Conservation (phyloP, 768 basidiomycete genomes). For the Leccinum aurantiacum region DNA sequence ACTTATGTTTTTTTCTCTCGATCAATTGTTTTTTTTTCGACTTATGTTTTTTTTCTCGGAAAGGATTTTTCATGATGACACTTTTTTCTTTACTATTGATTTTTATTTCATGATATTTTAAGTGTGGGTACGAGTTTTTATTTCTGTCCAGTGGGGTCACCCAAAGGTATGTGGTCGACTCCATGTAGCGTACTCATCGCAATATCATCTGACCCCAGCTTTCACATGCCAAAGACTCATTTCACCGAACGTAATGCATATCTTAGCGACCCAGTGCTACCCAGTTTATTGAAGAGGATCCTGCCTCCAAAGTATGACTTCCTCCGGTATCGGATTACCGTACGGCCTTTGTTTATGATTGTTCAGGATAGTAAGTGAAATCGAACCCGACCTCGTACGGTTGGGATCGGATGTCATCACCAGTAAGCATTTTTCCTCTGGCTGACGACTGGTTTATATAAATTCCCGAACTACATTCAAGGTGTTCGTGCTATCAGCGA, state of each 20-base stretch:
- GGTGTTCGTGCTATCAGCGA: constrained; percentile 51
- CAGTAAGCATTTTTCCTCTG: constrained; percentile 35
- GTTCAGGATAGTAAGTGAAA: constrained; percentile 43
- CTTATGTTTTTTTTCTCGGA: too few relatives aligned
- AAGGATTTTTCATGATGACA: too few relatives aligned
- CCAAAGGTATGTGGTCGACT: constrained; percentile 36
- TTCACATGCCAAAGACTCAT: constrained; percentile 38
- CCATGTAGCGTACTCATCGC: neutral
- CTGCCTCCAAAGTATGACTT: constrained; percentile 47
- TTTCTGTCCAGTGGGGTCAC: too few relatives aligned
- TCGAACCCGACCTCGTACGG: constrained; percentile 60
- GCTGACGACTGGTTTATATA: neutral
- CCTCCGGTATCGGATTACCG: neutral
- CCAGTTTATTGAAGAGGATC: constrained; percentile 55
- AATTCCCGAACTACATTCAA: constrained; percentile 24
- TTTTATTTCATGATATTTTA: too few relatives aligned
- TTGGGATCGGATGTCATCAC: constrained; percentile 58
- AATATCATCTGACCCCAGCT: neutral
- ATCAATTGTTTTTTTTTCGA: too few relatives aligned
- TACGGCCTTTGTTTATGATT: neutral
- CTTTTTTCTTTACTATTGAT: too few relatives aligned
- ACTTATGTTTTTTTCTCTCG: too few relatives aligned
- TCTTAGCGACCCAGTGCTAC: constrained; percentile 59
- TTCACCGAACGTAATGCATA: constrained; percentile 62
- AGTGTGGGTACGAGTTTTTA: too few relatives aligned